Conservation (phyloP, 1,284 basidiomycete species). For the Acaromyces ingoldii region DNA sequence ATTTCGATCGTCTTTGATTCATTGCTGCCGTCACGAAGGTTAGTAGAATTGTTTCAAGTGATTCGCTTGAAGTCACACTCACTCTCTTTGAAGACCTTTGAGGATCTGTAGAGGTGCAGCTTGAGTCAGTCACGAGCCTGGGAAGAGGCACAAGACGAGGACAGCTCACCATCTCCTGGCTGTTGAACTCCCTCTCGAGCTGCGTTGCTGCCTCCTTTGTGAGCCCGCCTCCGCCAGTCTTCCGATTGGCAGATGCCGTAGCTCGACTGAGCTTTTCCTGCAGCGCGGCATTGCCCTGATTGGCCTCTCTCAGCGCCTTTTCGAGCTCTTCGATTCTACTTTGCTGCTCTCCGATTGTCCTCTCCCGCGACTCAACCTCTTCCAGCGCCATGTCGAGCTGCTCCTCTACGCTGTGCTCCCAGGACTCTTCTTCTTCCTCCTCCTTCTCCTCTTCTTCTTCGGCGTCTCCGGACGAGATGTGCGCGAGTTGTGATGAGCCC, state of each 20-base stretch:
- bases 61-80: not conserved
- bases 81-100: constrained; percentile 35
- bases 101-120: constrained; percentile 17
- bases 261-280: not conserved
- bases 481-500: too few relatives aligned
- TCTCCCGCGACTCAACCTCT: not conserved
- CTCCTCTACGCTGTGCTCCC: not conserved
- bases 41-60: not conserved
- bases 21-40: constrained; percentile 15
- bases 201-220: constrained; percentile 28
- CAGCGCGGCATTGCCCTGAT: not conserved
- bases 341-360: too few relatives aligned
- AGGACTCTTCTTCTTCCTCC: not conserved
- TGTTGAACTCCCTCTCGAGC: constrained; percentile 37
- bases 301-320: not conserved
- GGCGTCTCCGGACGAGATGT: too few relatives aligned
- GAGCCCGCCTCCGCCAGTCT: constrained; percentile 16
- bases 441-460: not conserved
- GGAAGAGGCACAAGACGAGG: not conserved
- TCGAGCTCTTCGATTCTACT: not conserved
- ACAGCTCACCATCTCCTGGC: constrained; percentile 27
- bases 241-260: not conserved
- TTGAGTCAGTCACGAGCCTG: not conserved
- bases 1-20: constrained; percentile 41
- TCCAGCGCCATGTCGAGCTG: not conserved